phyloP scores from a whole-genome alignment of 1,139 yeast species.

The Zygoascus meyerae region DNA sequence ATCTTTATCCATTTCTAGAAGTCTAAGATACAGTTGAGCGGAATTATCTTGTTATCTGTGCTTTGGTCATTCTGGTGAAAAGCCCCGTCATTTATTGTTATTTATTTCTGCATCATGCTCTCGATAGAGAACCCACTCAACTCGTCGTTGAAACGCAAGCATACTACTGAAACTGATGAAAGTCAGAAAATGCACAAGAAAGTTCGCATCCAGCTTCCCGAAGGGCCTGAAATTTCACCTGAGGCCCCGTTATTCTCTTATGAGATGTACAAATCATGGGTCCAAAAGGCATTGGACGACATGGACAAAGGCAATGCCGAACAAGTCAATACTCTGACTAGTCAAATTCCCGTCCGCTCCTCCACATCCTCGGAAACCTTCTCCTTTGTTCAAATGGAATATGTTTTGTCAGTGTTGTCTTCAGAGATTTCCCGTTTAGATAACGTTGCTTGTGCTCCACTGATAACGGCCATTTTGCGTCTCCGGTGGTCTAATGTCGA shows the following conservation, averaged over 20 bases:
- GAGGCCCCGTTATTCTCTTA: background rate
- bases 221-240: background rate
- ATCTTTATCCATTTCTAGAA: no score
- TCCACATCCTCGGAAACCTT: slow-evolving; percentile 39
- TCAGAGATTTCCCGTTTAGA: slow-evolving; percentile 50
- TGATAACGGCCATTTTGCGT: slow-evolving; percentile 48
- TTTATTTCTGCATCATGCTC: background rate
- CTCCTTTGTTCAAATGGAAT: slow-evolving; percentile 38
- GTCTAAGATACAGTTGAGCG: no score
- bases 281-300: slow-evolving; percentile 64
- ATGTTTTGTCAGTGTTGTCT: slow-evolving; percentile 44
- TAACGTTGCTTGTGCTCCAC: slow-evolving; percentile 37
- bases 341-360: slow-evolving; percentile 41
- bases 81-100: background rate
- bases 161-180: background rate
- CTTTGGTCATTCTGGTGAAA: no score
- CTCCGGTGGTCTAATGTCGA: slow-evolving; percentile 51
- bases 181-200: slow-evolving; percentile 2
- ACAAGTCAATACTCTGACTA: slow-evolving; percentile 43
- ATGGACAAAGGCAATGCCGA: slow-evolving; percentile 41
- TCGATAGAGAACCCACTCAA: slow-evolving; percentile 8
- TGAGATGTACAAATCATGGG: slow-evolving; percentile 53
- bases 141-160: slow-evolving; percentile 8
- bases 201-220: slow-evolving; percentile 1
- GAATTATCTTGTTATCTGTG: no score